Conservation (phyloP, 2,329 filamentous ascomycete genomes). For the Cladobotryum mycophilum region DNA sequence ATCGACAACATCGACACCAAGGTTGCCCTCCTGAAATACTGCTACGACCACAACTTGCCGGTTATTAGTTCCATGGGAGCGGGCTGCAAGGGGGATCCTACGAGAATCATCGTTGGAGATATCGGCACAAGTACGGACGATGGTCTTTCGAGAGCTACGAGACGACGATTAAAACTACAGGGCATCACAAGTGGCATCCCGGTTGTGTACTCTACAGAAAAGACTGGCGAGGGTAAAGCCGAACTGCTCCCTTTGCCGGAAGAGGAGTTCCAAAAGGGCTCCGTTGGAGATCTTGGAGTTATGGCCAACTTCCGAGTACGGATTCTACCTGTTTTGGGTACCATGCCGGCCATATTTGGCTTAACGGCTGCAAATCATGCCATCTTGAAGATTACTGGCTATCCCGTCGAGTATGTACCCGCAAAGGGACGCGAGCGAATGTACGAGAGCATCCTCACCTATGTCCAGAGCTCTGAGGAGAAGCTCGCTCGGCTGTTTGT, state of each 20-base stretch:
- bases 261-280: conserved; percentile 80
- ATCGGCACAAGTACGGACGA: conserved; percentile 86
- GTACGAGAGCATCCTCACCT: conserved; percentile 76
- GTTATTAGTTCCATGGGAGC: conserved; percentile 96
- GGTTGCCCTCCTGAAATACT: conserved; percentile 83
- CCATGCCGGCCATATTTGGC: conserved; percentile 95
- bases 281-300: conserved; percentile 79
- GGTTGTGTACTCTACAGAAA: conserved; percentile 88
- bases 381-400: conserved; percentile 73
- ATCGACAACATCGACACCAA: conserved; percentile 99
- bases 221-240: conserved; percentile 84
- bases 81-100: conserved; percentile 83
- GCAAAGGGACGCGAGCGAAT: conserved; percentile 83
- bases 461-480: conserved; percentile 73
- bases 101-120: conserved; percentile 81
- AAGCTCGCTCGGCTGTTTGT: conserved; percentile 51
- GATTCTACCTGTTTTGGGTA: conserved; percentile 91
- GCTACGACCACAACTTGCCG: conserved; percentile 66
- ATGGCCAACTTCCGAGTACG: conserved; percentile 88
- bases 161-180: conserved; percentile 67
- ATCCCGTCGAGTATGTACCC: conserved; percentile 77
- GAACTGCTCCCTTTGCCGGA: conserved; percentile 79
- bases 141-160: conserved; percentile 75
- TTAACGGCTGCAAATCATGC: conserved; percentile 89
- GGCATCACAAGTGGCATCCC: conserved; percentile 83